Conservation (phyloP, 352 stramenopile species). For the Pythium apleroticum region DNA sequence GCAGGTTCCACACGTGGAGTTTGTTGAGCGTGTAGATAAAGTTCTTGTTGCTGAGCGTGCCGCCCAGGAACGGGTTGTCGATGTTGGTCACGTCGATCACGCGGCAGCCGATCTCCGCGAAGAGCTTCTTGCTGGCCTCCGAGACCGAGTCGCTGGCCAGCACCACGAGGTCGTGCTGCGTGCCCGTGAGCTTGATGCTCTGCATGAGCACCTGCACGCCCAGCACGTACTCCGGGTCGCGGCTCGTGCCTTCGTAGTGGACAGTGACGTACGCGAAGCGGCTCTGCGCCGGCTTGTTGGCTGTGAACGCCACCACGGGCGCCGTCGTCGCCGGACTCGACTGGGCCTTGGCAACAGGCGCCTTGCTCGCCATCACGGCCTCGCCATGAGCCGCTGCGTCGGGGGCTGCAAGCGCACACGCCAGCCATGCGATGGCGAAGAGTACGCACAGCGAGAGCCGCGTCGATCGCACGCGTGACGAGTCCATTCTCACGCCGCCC, state of each 20-base stretch:
- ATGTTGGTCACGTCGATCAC: slow-evolving; percentile 88
- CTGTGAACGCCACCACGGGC: slow-evolving; percentile 23
- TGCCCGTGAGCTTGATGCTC: slow-evolving; percentile 83
- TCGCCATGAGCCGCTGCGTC: slow-evolving; percentile 29
- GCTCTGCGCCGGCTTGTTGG: slow-evolving; percentile 35
- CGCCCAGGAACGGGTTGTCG: slow-evolving; percentile 79
- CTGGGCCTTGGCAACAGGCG: slow-evolving; percentile 2
- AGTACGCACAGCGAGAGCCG: neutral
- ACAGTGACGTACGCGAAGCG: slow-evolving; percentile 86
- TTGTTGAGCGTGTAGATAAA: slow-evolving; percentile 93
- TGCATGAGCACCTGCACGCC: slow-evolving; percentile 85
- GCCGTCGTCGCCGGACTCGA: slow-evolving; percentile 12
- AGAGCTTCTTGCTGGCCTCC: slow-evolving; percentile 68
- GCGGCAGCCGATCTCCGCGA: slow-evolving; percentile 79
- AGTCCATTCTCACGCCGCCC: neutral
- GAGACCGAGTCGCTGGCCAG: slow-evolving; percentile 84
- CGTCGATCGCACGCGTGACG: neutral
- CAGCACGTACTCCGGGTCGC: slow-evolving; percentile 83
- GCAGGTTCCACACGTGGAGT: slow-evolving; percentile 88
- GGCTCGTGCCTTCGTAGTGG: slow-evolving; percentile 83
- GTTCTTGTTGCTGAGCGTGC: slow-evolving; percentile 80
- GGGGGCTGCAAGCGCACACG: slow-evolving; percentile 14
- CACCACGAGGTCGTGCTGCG: slow-evolving; percentile 83
- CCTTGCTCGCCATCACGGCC: slow-evolving; percentile 19
- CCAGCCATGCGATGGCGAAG: neutral